These are phyloP conservation scores for Arthroderma sp. DNA, from an alignment of 2,329 filamentous ascomycete genomes.

Conservation along the genomic window DNA sequence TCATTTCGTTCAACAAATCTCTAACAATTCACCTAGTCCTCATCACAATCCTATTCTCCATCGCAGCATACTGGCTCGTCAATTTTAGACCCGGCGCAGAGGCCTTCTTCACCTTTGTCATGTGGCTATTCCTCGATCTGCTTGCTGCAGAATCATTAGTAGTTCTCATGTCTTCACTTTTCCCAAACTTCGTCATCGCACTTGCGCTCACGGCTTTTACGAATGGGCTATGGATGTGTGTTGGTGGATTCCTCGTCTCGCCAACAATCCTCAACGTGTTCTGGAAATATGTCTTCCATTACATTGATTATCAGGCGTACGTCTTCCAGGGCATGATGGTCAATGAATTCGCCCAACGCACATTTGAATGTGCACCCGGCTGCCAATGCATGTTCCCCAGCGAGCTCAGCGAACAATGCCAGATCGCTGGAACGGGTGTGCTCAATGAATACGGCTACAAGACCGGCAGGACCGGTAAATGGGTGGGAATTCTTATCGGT, in stretches of 20 bases:
- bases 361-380: constrained; percentile 46
- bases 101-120: constrained; percentile 63
- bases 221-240: constrained; percentile 82
- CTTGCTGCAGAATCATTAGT: constrained; percentile 72
- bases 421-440: constrained; percentile 58
- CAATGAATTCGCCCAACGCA: constrained; percentile 60
- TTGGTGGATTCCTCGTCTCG: constrained; percentile 68
- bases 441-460: constrained; percentile 57
- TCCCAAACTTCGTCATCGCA: constrained; percentile 67
- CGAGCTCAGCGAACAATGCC: constrained; percentile 48
- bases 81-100: constrained; percentile 54
- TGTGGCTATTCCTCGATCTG: constrained; percentile 78
- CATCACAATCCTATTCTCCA: constrained; percentile 61
- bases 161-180: constrained; percentile 57
- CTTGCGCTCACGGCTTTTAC: constrained; percentile 71
- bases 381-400: constrained; percentile 62
- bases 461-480: constrained; percentile 48
- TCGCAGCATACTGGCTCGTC: constrained; percentile 66
- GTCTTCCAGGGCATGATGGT: constrained; percentile 92
- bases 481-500: constrained; percentile 63
- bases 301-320: constrained; percentile 67
- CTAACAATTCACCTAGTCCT: constrained; percentile 35
- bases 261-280: constrained; percentile 63
- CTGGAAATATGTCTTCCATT: constrained; percentile 77
- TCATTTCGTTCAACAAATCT: background rate